phyloP scores from a whole-genome alignment of 108 stramenopile species.

The Cylindrotheca closterium region DNA sequence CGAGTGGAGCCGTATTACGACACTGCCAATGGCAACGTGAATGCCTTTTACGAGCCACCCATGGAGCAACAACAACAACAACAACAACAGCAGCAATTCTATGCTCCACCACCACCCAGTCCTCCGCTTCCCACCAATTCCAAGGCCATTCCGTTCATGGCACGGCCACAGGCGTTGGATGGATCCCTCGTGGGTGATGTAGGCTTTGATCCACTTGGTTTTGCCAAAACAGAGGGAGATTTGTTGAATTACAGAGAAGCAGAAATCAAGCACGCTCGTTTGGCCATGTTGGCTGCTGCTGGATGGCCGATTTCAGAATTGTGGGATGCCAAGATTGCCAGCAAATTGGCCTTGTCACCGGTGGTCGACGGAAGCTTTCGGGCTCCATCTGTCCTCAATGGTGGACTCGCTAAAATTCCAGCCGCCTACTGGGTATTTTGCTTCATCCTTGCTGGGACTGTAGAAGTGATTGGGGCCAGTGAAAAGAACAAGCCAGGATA shows the following conservation, averaged over 20 bases:
- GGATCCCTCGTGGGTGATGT: conserved; percentile 75
- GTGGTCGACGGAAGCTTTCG: conserved; percentile 61
- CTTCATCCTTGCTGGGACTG: conserved; percentile 60
- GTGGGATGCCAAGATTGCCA: conserved; percentile 75
- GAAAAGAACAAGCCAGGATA: conserved; percentile 42
- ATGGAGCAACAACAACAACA: no score
- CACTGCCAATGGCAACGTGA: no score
- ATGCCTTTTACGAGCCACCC: no score
- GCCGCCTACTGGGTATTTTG: conserved; percentile 75
- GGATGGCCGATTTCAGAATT: conserved; percentile 88
- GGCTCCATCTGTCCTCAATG: conserved; percentile 81
- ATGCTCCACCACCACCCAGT: conserved; percentile 42
- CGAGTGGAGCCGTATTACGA: no score
- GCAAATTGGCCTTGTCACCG: conserved; percentile 42
- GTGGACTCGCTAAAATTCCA: conserved; percentile 80
- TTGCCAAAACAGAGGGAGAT: conserved; percentile 58
- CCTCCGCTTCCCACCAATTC: conserved; percentile 59
- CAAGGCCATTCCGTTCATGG: conserved; percentile 72
- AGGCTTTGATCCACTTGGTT: conserved; percentile 90
- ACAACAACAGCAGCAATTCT: no score
- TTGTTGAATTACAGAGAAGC: conserved; percentile 73
- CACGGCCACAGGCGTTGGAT: conserved; percentile 59
- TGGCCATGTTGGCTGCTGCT: conserved; percentile 89
- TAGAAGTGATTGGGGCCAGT: conserved; percentile 66
- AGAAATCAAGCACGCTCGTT: conserved; percentile 89